Base-by-base conservation (phyloP, 768 basidiomycete genomes). In the Lenzites betulinus region DNA sequence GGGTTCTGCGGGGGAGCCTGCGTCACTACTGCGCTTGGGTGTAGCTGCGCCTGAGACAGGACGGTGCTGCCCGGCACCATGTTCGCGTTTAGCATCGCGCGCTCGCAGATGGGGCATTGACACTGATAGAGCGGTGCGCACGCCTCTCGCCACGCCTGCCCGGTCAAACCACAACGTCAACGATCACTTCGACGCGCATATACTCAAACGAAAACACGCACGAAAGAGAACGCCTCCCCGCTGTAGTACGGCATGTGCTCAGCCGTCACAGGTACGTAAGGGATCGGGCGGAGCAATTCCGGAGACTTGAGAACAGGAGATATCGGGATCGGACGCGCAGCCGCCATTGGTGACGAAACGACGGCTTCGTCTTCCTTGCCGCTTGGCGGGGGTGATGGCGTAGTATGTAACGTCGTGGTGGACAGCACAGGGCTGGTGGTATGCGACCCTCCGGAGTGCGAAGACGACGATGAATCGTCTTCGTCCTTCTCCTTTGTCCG, bases 331-430 rank as follows among this genome's bases (percentile, higher is more conserved):
- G 71, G 64, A 33, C 67, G 36, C 23, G 69, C 62, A 41, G 58
- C 58, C 11, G 65, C 65, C 5, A 60, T 58, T 2, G 70, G 73
- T 4, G 62, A 63, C 42, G 70, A 68, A 18, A 64, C 60, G 7
- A 59, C 64, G 4, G 63, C 54, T 25, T 72, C 74, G 9, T 74
- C 73, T 3, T 74, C 73, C 54, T 76, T 78, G 42, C 71, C 68
- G 20, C 69, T 74, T 7, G 89, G 89, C 0, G 88, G 86, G 0
- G 89, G 89, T 1, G 86, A 88, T 0, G 89, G 89, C 7, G 89
- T 90, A n/a, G 89, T 92, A 62, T 87, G 86, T 30, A 91, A 68
- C 7, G 89, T 92, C 8, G 86, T 83, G 1, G 88, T 87, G 13
- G 88, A 89, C 26, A 90, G 69, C 3, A 90, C 88, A 0, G 89